Evolutionary conservation across 2,329 filamentous ascomycete genomes (phyloP).

Genomic region (Achaetomium macrosporum): DNA sequence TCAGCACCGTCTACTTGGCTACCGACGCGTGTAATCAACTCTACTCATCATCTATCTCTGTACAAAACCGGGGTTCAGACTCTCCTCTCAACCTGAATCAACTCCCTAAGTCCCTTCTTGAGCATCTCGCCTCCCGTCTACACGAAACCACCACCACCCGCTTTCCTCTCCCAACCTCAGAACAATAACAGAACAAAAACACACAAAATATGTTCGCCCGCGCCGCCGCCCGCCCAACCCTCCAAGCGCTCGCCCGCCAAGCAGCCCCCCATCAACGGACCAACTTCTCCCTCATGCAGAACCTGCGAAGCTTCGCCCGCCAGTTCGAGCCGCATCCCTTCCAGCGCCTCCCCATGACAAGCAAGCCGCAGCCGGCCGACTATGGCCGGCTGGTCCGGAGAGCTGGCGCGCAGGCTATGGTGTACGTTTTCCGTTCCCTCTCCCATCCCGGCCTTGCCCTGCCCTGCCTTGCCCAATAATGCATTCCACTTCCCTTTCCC

Average conservation of each 20-base stretch:
- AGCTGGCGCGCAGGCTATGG: slow-evolving; percentile 25
- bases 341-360: slow-evolving; percentile 31
- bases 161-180: neutral
- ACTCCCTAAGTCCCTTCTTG: neutral
- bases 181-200: slow-evolving; percentile 10
- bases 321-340: slow-evolving; percentile 36
- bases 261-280: neutral
- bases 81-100: neutral
- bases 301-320: slow-evolving; percentile 32
- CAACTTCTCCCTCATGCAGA: slow-evolving; percentile 32
- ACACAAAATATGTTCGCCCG: slow-evolving; percentile 30
- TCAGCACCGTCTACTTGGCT: neutral
- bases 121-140: neutral
- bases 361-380: slow-evolving; percentile 30
- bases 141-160: neutral
- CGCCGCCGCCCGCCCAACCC: slow-evolving; percentile 30
- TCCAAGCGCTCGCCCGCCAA: slow-evolving; percentile 22
- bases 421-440: slow-evolving; percentile 30
- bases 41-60: too few relatives aligned
- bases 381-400: slow-evolving; percentile 34
- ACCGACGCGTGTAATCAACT: neutral
- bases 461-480: neutral
- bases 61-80: too few relatives aligned
- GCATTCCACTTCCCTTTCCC: neutral
- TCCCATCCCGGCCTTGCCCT: neutral